Conservation (phyloP, 2,329 filamentous ascomycete genomes). For the Metarhizium robertsii region DNA sequence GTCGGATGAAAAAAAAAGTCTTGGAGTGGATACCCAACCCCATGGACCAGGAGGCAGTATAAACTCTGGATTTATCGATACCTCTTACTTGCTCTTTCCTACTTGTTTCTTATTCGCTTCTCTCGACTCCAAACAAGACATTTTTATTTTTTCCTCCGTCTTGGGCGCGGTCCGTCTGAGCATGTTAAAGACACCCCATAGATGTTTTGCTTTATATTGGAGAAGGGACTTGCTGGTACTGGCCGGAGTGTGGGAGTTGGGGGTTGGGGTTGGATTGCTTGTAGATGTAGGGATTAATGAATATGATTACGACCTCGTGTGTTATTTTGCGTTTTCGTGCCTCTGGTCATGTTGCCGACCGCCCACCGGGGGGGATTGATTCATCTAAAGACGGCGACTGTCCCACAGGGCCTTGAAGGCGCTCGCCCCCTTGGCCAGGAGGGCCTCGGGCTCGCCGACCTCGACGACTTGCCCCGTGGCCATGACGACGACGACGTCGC, state of each 20-base stretch:
- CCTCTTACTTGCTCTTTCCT: background rate
- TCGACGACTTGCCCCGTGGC: conserved; percentile 17
- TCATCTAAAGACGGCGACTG: conserved; percentile 1
- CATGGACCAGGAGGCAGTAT: background rate
- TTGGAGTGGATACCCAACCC: background rate
- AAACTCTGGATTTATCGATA: background rate
- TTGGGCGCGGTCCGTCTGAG: background rate
- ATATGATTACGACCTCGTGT: background rate
- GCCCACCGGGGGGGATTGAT: background rate
- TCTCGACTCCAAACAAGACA: background rate
- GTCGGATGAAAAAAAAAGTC: background rate
- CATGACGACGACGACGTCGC: conserved; percentile 20
- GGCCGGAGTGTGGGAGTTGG: background rate
- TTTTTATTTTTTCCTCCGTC: background rate
- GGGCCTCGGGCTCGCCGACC: conserved; percentile 14
- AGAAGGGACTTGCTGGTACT: background rate
- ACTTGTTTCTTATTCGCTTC: background rate
- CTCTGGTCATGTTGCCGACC: too few relatives aligned
- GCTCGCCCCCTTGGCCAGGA: conserved; percentile 12
- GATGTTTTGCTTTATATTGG: background rate
- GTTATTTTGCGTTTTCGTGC: too few relatives aligned
- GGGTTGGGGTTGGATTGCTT: background rate
- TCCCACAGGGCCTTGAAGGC: conserved; percentile 14
- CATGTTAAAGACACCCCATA: background rate
- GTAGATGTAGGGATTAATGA: conserved; percentile 1